These are phyloP conservation scores for Musa itinerans DNA, from an alignment of 176 grass and related monocot species.

Conservation along the genomic window DNA sequence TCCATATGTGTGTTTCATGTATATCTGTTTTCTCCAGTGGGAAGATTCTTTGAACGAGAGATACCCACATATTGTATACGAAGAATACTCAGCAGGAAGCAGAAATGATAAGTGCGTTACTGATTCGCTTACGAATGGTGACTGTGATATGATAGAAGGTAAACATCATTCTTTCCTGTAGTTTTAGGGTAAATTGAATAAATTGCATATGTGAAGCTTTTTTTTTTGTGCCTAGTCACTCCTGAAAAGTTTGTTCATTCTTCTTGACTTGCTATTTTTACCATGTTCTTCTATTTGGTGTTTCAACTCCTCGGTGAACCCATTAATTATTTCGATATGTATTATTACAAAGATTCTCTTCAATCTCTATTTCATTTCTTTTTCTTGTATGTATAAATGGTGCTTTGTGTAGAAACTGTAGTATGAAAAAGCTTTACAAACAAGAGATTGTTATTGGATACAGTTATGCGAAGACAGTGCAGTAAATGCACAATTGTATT, in stretches of 20 bases:
- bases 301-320: too few species aligned
- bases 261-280: not conserved
- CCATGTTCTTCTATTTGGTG: too few species aligned
- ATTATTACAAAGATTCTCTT: not conserved
- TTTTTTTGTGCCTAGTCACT: not conserved
- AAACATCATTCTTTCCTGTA: not conserved
- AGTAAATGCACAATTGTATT: not conserved
- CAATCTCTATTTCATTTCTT: not conserved
- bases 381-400: not conserved
- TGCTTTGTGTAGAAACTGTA: not conserved
- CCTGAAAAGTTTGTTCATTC: not conserved
- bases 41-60: conserved; percentile 44
- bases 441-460: not conserved
- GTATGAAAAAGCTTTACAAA: not conserved
- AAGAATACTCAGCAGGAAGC: conserved; percentile 69
- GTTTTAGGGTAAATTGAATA: not conserved
- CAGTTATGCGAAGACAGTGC: not conserved
- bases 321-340: too few species aligned
- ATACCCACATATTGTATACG: conserved; percentile 90
- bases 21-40: conserved; percentile 45
- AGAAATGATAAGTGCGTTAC: conserved; percentile 35
- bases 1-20: not conserved
- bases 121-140: conserved; percentile 11
- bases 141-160: conserved; percentile 71
- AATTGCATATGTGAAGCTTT: not conserved